phyloP scores from a whole-genome alignment of 805 yeast species.

The Cyberlindnera maritima region DNA sequence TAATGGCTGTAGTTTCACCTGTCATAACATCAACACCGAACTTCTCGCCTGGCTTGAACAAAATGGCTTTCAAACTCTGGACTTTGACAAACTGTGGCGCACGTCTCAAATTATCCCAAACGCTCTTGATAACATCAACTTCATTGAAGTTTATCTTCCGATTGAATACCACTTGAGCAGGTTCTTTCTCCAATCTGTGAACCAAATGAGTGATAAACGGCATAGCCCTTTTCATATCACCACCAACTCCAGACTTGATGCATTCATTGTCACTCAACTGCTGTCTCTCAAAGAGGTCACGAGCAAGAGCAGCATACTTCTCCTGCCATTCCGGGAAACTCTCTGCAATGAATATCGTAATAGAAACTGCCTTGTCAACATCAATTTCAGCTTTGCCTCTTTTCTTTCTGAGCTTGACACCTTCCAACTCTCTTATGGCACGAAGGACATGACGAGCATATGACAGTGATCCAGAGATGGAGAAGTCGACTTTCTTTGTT shows the following conservation, averaged over 20 bases:
- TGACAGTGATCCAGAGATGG: conserved; percentile 63
- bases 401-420: conserved; percentile 76
- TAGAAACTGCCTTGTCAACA: conserved; percentile 61
- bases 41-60: conserved; percentile 57
- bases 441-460: conserved; percentile 79
- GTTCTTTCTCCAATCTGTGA: conserved; percentile 67
- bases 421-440: conserved; percentile 90
- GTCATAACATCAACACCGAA: conserved; percentile 64
- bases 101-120: conserved; percentile 52
- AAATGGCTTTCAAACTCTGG: conserved; percentile 53
- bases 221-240: conserved; percentile 96
- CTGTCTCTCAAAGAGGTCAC: conserved; percentile 64
- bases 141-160: conserved; percentile 85
- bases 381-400: conserved; percentile 68
- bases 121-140: conserved; percentile 55
- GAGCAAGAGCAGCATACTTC: conserved; percentile 72
- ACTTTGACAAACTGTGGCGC: conserved; percentile 61
- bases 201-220: conserved; percentile 87
- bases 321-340: conserved; percentile 92
- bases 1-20: conserved; percentile 66
- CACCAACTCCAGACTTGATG: conserved; percentile 63
- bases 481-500: conserved; percentile 58
- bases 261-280: conserved; percentile 59
- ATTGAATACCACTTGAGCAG: conserved; percentile 78
- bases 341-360: conserved; percentile 69